Conservation (phyloP, 441 rosid genomes). For the Croton laevigatus region DNA sequence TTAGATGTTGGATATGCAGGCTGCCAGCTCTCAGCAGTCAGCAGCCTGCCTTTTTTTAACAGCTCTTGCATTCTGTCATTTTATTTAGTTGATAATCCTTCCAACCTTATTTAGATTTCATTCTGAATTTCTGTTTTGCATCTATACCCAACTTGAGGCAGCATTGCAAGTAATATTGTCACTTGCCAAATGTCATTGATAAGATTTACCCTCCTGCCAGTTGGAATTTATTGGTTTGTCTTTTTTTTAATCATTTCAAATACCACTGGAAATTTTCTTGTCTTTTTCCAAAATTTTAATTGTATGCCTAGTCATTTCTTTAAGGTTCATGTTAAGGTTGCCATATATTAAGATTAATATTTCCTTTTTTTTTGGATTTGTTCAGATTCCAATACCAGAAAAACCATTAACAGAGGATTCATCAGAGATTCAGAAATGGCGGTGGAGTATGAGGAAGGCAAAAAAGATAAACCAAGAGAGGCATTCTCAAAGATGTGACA, state of each 20-base stretch:
- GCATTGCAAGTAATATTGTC: not conserved
- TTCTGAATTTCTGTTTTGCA: not conserved
- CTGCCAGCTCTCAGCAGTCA: not conserved
- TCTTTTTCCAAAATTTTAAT: not conserved
- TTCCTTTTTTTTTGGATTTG: conserved; percentile 8
- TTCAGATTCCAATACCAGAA: conserved; percentile 67
- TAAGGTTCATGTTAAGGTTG: not conserved
- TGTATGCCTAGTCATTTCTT: not conserved
- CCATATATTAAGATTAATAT: not conserved
- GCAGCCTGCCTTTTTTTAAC: not conserved
- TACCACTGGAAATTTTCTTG: not conserved
- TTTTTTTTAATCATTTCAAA: not conserved
- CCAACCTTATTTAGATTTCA: not conserved
- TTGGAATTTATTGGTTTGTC: not conserved
- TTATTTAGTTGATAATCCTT: conserved; percentile 3
- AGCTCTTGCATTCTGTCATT: not conserved
- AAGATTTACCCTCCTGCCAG: not conserved
- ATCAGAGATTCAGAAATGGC: conserved; percentile 63
- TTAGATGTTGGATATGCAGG: conserved; percentile 3
- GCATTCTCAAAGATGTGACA: conserved; percentile 83
- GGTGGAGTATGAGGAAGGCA: conserved; percentile 68
- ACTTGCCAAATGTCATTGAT: not conserved
- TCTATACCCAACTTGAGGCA: not conserved
- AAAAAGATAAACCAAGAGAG: conserved; percentile 81
- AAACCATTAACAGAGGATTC: conserved; percentile 59